These are phyloP conservation scores for Pythium vanterpoolii DNA, from an alignment of 352 stramenopile species.

Conservation along the genomic window DNA sequence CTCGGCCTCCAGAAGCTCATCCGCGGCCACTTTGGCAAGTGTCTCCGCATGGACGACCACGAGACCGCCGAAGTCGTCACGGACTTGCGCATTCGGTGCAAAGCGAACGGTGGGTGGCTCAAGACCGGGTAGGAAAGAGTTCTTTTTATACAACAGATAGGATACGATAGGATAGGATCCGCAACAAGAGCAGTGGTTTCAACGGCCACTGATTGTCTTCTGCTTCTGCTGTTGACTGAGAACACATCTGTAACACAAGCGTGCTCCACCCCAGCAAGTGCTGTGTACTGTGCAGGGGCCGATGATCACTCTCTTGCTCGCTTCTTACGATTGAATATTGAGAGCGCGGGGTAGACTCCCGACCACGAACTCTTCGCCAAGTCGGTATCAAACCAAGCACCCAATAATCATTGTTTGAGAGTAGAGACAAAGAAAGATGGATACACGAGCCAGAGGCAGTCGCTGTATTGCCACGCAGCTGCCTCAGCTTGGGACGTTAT, in stretches of 20 bases:
- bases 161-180: no score
- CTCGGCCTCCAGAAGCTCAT: conserved; percentile 45
- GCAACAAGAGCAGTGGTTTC: background rate
- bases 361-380: conserved; percentile 36
- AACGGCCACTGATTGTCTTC: background rate
- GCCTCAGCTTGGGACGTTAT: conserved; percentile 25
- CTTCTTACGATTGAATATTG: conserved; percentile 21
- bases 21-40: conserved; percentile 55
- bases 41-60: conserved; percentile 55
- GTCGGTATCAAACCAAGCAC: no score
- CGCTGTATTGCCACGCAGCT: conserved; percentile 1
- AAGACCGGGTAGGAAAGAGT: conserved; percentile 45
- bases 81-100: conserved; percentile 46
- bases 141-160: no score
- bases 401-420: no score
- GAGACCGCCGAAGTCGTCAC: conserved; percentile 65
- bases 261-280: conserved; percentile 18
- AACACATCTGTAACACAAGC: background rate
- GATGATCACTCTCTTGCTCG: conserved; percentile 4
- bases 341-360: conserved; percentile 28
- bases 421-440: conserved; percentile 1
- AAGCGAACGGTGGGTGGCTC: conserved; percentile 57
- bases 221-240: conserved; percentile 6
- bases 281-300: conserved; percentile 30
- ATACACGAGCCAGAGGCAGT: background rate